Percentiles rank a stretch among this genome's conserved stretches.
Conservation (phyloP, 257 asterid species). For the Capsicum chinense region DNA sequence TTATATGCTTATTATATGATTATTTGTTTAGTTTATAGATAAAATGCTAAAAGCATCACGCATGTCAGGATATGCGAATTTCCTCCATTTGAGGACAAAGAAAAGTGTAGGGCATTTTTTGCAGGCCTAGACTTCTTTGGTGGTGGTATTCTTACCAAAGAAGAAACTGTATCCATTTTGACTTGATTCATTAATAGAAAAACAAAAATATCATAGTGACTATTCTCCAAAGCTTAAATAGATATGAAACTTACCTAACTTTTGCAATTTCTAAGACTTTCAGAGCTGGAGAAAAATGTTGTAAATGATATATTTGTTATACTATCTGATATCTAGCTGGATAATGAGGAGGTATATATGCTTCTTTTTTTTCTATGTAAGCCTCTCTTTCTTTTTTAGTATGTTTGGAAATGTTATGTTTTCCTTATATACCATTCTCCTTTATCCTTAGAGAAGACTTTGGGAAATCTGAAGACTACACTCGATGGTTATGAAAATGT, state of each 20-base stretch:
- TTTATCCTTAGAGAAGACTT: constrained; percentile 73
- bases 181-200: too few relatives aligned
- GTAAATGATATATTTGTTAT: constrained; percentile 93
- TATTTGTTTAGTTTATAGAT: neutral
- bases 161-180: too few relatives aligned
- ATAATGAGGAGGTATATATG: constrained; percentile 65
- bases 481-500: constrained; percentile 80
- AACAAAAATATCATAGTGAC: neutral
- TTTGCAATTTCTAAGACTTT: constrained; percentile 63
- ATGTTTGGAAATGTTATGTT: constrained; percentile 42
- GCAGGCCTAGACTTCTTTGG: too few relatives aligned
- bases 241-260: constrained; percentile 47
- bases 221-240: neutral
- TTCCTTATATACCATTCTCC: too few relatives aligned
- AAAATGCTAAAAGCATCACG: too few relatives aligned
- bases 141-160: too few relatives aligned
- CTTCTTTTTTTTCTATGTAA: constrained; percentile 29
- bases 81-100: too few relatives aligned
- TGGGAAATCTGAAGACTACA: constrained; percentile 77
- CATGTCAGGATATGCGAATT: too few relatives aligned
- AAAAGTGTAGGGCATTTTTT: too few relatives aligned
- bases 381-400: constrained; percentile 27
- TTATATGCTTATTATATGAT: neutral
- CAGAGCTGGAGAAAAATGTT: constrained; percentile 81
- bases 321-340: constrained; percentile 88